These are phyloP conservation scores for Fusarium sp. DNA, from an alignment of 2,329 filamentous ascomycete genomes.

Conservation along the genomic window DNA sequence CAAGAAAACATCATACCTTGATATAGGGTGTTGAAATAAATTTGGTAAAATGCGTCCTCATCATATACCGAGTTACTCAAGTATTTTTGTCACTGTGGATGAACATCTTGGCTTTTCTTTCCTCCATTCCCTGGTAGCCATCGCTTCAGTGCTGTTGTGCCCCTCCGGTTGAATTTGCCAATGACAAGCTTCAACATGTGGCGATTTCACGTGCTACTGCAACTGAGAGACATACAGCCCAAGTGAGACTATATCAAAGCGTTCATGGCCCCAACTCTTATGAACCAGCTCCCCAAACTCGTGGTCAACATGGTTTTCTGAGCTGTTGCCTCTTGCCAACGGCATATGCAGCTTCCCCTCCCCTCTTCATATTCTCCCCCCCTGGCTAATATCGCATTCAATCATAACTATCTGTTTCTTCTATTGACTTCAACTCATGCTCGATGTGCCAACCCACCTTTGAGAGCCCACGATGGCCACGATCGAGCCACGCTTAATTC, in stretches of 20 bases:
- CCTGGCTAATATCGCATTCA: neutral
- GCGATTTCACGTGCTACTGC: slow-evolving; percentile 45
- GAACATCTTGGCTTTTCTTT: neutral
- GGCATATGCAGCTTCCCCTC: slow-evolving; percentile 16
- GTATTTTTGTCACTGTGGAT: neutral
- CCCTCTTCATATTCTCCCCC: slow-evolving; percentile 7
- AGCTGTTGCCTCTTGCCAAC: slow-evolving; percentile 33
- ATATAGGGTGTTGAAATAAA: neutral
- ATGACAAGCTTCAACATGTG: slow-evolving; percentile 39
- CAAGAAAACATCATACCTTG: neutral
- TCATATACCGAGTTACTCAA: neutral
- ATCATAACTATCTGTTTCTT: slow-evolving; percentile 4
- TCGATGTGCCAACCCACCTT: slow-evolving; percentile 42
- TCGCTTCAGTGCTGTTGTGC: neutral
- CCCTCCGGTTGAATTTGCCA: slow-evolving; percentile 18
- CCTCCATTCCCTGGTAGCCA: too few species aligned
- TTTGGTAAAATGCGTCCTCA: neutral
- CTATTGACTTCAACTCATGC: slow-evolving; percentile 34
- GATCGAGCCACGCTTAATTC: slow-evolving; percentile 74
- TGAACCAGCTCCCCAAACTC: slow-evolving; percentile 26
- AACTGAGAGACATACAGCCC: slow-evolving; percentile 33
- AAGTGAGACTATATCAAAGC: slow-evolving; percentile 41
- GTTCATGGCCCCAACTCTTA: slow-evolving; percentile 36
- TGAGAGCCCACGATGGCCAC: slow-evolving; percentile 64
- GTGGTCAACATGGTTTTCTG: slow-evolving; percentile 36